A percentile compares a stretch with the other conserved stretches of the same genome.
Conservation (phyloP, 768 basidiomycete species). For the Lactarius tabidus region DNA sequence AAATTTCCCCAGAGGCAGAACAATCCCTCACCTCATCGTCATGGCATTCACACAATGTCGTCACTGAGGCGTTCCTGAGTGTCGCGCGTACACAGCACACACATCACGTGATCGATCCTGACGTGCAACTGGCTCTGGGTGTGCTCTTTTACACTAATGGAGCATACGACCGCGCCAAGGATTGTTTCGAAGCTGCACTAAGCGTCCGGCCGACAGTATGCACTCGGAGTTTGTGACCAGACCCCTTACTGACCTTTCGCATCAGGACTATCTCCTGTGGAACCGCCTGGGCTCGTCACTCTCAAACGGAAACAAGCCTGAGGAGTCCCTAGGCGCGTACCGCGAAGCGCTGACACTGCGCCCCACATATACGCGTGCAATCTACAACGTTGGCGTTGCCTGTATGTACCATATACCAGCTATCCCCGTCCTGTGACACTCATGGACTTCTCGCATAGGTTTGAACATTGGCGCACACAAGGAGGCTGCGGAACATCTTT, state of each 20-base stretch:
- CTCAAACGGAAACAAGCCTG: conserved; percentile 91
- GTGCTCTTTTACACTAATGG: conserved; percentile 87
- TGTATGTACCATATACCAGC: conserved; percentile 51
- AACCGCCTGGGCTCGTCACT: conserved; percentile 92
- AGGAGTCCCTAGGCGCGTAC: conserved; percentile 89
- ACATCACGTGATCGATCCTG: conserved; percentile 70
- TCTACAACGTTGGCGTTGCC: conserved; percentile 97
- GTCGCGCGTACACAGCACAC: conserved; percentile 82
- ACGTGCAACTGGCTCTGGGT: conserved; percentile 91
- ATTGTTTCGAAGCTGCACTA: conserved; percentile 91
- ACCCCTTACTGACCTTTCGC: neutral
- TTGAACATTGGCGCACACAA: conserved; percentile 93
- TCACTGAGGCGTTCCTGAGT: conserved; percentile 78
- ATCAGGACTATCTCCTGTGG: conserved; percentile 89
- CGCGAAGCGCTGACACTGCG: conserved; percentile 84
- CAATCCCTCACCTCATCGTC: conserved; percentile 52
- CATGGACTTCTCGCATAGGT: conserved; percentile 46
- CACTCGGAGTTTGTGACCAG: conserved; percentile 2
- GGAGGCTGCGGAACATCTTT: conserved; percentile 95
- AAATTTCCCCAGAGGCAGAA: conserved; percentile 52
- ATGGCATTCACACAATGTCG: conserved; percentile 79
- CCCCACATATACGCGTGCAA: conserved; percentile 94
- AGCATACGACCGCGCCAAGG: conserved; percentile 85
- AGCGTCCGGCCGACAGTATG: conserved; percentile 67
- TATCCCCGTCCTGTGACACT: conserved; percentile 5